Base-by-base conservation (phyloP, 2,329 filamentous ascomycete genomes). In the Colletotrichum australisinense region DNA sequence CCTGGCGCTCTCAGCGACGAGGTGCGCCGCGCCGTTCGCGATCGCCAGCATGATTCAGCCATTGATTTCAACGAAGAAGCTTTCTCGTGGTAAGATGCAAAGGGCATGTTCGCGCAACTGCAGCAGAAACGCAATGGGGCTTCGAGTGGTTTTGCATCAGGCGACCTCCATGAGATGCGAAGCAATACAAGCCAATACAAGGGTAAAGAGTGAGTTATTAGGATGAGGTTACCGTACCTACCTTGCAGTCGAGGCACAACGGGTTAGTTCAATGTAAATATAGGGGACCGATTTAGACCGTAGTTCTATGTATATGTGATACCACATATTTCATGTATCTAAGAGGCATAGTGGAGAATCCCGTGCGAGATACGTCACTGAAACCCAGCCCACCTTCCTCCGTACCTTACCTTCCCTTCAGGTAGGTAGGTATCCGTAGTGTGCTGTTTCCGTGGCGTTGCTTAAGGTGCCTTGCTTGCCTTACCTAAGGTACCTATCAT, bases 31-130 rank as follows among this genome's bases (percentile, higher is more conserved):
- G 91, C 91, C 14, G 92, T 93, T 58, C 87, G 93, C 73, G 86
- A 86, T 64, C 87, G 91, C 76, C 91, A 94, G 80, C 87, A 91
- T 75, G 83, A 87, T 59, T 91, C 90, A 75, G 90, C 90, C 73
- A 91, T 95, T 67, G 93, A 95, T 79, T 95, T 95, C 81, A 88
- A 93, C 74, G 93, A 96, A 83, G 93, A 95, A 82, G 92, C 93
- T 5, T 96, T 95, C 83, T 87, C 87, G 3, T 90, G 88, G 88
- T 90, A 85, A 78, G 35, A 56, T 24, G 22, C 24, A 46, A 32
- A 24, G 4, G 14, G 3, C 14, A 49, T 49, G 19, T 8, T 49
- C 19, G 8, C 42, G 8, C 19, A 49, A 49, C 8, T 49, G 42
- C 19, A 22, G 19, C 42, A 22, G 16, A 19, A 19, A 49, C 42